Evolutionary conservation across 202 grass and related monocot species (phyloP), one percentile per base, ranked within the genome.

Genomic region (Zizania palustris): DNA sequence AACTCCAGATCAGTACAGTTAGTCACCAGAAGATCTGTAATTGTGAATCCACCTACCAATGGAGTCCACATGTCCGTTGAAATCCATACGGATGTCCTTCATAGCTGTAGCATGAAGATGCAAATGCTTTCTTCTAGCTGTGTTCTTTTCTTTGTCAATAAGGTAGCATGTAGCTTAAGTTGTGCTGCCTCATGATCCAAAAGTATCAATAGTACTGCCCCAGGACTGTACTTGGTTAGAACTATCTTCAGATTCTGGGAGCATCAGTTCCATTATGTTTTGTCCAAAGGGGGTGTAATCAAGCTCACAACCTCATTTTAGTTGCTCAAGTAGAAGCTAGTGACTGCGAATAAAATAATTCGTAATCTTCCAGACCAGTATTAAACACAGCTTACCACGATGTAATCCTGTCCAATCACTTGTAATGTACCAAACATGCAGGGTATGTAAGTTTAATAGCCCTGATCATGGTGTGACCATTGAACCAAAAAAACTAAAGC

Each of bases 281-380:
- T 76, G 81, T 80, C 76, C 81, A 76, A 50, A 80, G 36, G 59
- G 59, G 9, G 76, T 84, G 34, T 57, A 84, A 88, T 88, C 81
- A 75, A 61, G 69, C 63, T 79, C 75, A 48, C 68, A 68, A 67
- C 48, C 58, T 51, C 63, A 28, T 57, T 65, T 84, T 46, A 50
- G 42, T 50, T 33, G 51, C 37, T 65, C 60, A 67, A 81, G 40
- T 39, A 36, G 59, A 84, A 81, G 51, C 42, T 36, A 75, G 18
- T 12, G 20, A 59, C 41, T 44, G 19, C 9, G 41, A 80, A 84
- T 42, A 55, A 80, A 84, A 80, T 71, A 42, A 4, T 60, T 13
- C 68, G 5, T 59, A 46, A 60, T 71, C 57, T 34, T 35, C 3
- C 7, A 42, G 66, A 50, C 15, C 11, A 75, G 63, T 49, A 65